phyloP scores from a whole-genome alignment of 257 asterid genomes.

The Jasminum sambac region DNA sequence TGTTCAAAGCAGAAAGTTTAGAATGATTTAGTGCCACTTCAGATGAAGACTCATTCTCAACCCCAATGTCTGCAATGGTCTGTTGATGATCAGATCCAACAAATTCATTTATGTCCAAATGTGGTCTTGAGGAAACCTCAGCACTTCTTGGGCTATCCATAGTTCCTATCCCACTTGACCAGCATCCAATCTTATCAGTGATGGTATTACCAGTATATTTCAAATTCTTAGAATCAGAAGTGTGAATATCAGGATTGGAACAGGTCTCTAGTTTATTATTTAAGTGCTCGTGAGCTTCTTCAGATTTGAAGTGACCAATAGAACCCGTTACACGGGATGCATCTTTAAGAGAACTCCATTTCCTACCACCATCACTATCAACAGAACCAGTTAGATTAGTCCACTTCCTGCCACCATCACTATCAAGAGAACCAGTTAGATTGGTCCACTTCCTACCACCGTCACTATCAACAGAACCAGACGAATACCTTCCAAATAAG shows the following conservation, averaged over 20 bases:
- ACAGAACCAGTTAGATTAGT: slow-evolving; percentile 39
- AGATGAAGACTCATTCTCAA: slow-evolving; percentile 52
- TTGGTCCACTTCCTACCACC: slow-evolving; percentile 84
- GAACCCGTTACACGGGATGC: slow-evolving; percentile 35
- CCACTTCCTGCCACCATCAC: slow-evolving; percentile 93
- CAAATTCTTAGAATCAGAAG: slow-evolving; percentile 49
- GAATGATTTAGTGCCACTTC: slow-evolving; percentile 52
- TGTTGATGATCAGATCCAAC: slow-evolving; percentile 53
- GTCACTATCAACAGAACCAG: slow-evolving; percentile 87
- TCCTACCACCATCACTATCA: slow-evolving; percentile 50
- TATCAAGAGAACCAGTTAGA: slow-evolving; percentile 35
- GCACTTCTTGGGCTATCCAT: slow-evolving; percentile 41
- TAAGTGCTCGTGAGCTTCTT: slow-evolving; percentile 54
- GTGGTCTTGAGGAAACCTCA: slow-evolving; percentile 52
- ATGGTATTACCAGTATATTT: slow-evolving; percentile 46
- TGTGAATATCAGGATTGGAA: slow-evolving; percentile 49
- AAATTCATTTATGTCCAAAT: slow-evolving; percentile 58
- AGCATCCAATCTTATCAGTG: slow-evolving; percentile 47
- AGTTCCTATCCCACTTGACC: slow-evolving; percentile 31
- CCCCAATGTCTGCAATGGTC: slow-evolving; percentile 41
- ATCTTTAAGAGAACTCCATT: slow-evolving; percentile 59
- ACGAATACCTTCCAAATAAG: slow-evolving; percentile 84
- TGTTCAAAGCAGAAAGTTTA: slow-evolving; percentile 47
- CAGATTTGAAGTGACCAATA: slow-evolving; percentile 42
- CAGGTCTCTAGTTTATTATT: slow-evolving; percentile 47